Evolutionary conservation across 2,329 filamentous ascomycete species (phyloP).

Genomic region (Tolypocladium sp.): DNA sequence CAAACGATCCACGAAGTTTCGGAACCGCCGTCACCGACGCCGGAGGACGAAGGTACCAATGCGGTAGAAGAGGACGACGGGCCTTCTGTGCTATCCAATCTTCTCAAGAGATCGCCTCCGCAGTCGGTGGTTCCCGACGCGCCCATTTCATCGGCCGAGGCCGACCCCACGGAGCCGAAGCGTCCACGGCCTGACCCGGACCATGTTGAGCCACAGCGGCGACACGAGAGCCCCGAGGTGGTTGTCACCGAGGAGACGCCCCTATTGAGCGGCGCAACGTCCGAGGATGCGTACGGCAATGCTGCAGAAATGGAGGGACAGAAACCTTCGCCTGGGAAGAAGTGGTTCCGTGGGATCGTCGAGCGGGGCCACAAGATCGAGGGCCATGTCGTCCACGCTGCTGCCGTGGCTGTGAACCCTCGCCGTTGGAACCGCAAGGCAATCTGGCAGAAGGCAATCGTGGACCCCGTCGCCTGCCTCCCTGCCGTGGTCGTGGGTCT

Average conservation of each 20-base stretch:
- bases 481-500: constrained; percentile 84
- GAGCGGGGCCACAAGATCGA: constrained; percentile 22
- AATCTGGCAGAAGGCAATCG: constrained; percentile 54
- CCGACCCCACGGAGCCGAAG: neutral
- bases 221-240: constrained; percentile 2
- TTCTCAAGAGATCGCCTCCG: constrained; percentile 40
- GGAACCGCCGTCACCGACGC: constrained; percentile 29
- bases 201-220: constrained; percentile 5
- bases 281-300: constrained; percentile 16
- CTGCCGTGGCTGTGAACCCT: constrained; percentile 42
- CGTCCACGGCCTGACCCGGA: neutral
- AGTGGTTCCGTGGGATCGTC: constrained; percentile 25
- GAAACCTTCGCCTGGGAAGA: constrained; percentile 24
- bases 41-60: constrained; percentile 9
- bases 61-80: constrained; percentile 13
- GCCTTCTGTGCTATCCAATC: constrained; percentile 36
- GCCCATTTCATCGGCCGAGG: constrained; percentile 1
- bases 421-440: constrained; percentile 62
- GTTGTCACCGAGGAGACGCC: constrained; percentile 36
- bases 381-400: constrained; percentile 17
- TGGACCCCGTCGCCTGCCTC: constrained; percentile 61
- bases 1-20: constrained; percentile 53
- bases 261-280: constrained; percentile 28
- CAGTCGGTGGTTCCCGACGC: constrained; percentile 17
- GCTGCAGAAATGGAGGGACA: constrained; percentile 41